These are phyloP conservation scores for Barnettozyma pratensis DNA, from an alignment of 805 yeast species.

Conservation along the genomic window DNA sequence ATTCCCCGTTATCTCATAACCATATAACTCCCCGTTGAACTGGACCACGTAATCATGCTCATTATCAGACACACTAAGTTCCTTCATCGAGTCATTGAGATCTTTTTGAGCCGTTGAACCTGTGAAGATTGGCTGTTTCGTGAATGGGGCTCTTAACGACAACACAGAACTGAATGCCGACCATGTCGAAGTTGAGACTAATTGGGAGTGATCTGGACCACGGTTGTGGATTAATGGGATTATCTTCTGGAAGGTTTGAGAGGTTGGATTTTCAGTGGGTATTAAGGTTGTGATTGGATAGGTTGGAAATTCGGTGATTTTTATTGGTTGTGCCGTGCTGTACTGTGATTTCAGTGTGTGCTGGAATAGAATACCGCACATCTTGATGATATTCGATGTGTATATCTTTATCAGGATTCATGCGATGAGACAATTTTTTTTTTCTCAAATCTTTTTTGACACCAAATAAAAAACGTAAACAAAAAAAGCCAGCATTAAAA, in stretches of 20 bases:
- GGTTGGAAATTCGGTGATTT: neutral
- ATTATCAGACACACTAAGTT: neutral
- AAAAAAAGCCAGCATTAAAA: neutral
- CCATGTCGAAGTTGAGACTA: conserved; percentile 11
- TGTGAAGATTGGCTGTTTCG: conserved; percentile 57
- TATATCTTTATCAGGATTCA: no score
- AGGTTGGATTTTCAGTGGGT: neutral
- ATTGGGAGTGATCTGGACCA: conserved; percentile 54
- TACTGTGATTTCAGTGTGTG: conserved; percentile 8
- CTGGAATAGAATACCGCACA: conserved; percentile 56
- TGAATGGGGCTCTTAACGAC: conserved; percentile 74
- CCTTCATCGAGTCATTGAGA: neutral
- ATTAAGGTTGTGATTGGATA: neutral
- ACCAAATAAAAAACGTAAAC: neutral
- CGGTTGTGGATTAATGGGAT: conserved; percentile 32
- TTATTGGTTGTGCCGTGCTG: neutral
- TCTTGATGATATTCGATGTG: conserved; percentile 14
- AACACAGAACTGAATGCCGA: conserved; percentile 53
- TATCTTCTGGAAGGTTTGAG: neutral
- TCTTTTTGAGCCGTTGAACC: neutral
- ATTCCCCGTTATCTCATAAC: conserved; percentile 47
- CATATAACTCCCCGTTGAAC: conserved; percentile 90
- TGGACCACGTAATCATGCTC: conserved; percentile 46
- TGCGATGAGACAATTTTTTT: neutral
- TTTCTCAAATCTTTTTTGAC: neutral